Base-by-base conservation (phyloP, 2,329 filamentous ascomycete species). In the Talaromyces atroroseus region DNA sequence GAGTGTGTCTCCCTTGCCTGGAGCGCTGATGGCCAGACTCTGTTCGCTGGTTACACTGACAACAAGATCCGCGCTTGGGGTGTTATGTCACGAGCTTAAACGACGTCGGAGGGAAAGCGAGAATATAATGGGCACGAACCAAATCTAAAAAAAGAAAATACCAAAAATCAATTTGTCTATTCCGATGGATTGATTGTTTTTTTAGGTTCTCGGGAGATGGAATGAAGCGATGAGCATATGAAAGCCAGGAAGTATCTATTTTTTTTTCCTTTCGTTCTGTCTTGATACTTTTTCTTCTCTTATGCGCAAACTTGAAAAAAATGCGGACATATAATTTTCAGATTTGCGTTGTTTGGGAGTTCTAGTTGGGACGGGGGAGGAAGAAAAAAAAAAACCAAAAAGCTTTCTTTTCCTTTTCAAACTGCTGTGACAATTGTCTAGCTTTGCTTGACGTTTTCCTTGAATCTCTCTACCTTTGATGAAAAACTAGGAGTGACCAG, bases 1-100 rank as follows among this genome's bases (percentile, higher is more conserved):
- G 92, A 97, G 87, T 97, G 92, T 79, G 87, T 99, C 73, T 90
- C 85, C 76, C 84, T 99, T 80, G 92, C 92, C 76, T 99, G 94
- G 94, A 90, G 86, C 76, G 92, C 92, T 74, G 94, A 99, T 74
- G 94, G 94, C 77, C 92, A 97, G 87, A 97, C 94, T 74, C 84
- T 99, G 78, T 99, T 99, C 80, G 92, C 94, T 77, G 94, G 94
- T 80, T 99, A 99, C 87, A 99, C 94, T 71, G 94, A 99, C 83
- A 97, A 96, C 87, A 88, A 95, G 82, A 96, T 96, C 82, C 89
- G 92, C 73, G 91, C 90, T 70, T 96, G 91, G 91, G 91, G 91
- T 81, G 91, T 96, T 74, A 95, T 96, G 90, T 94, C 90, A 78
- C 85, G 90, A 79, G 89, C 88, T 80, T 92, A 90, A 68, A 71